A percentile compares a stretch with the other conserved stretches of the same genome.
phyloP scores from a whole-genome alignment of 1,284 basidiomycete species.

The Melampsora americana region DNA sequence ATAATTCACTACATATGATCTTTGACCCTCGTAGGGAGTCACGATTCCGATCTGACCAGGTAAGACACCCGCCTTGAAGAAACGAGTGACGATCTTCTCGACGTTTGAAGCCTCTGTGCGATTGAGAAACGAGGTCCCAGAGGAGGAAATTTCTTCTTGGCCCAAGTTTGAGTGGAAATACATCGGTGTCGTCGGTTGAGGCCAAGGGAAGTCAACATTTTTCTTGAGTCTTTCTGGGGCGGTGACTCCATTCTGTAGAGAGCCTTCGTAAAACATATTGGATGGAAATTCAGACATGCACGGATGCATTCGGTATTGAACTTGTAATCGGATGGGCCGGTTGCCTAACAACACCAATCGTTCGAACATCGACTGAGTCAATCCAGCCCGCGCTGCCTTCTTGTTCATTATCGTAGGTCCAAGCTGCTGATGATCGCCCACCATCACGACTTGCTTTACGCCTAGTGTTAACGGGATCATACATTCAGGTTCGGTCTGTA shows the following conservation, averaged over 20 bases:
- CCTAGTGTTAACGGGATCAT: conserved; percentile 98
- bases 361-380: conserved; percentile 97
- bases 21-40: conserved; percentile 97
- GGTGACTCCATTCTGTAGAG: conserved; percentile 97
- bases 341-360: conserved; percentile 92
- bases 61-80: conserved; percentile 97
- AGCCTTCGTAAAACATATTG: conserved; percentile 99
- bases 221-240: conserved; percentile 94
- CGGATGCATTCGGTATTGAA: conserved; percentile 99
- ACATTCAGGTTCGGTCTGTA: conserved; percentile 67
- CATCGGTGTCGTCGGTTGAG: conserved; percentile 95
- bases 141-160: conserved; percentile 97
- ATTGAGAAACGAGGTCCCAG: conserved; percentile 97
- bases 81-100: conserved; percentile 98
- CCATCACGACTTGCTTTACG: conserved; percentile 96
- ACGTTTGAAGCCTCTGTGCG: conserved; percentile 98
- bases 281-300: conserved; percentile 98
- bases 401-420: conserved; percentile 99
- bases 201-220: conserved; percentile 99
- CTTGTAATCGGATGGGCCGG: conserved; percentile 93
- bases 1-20: conserved; percentile 97
- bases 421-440: conserved; percentile 96
- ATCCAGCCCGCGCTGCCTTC: conserved; percentile 93
- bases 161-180: conserved; percentile 99
- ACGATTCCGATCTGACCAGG: conserved; percentile 96